Evolutionary conservation across 345 rosid genomes (phyloP).

Genomic region (Salix caprea): DNA sequence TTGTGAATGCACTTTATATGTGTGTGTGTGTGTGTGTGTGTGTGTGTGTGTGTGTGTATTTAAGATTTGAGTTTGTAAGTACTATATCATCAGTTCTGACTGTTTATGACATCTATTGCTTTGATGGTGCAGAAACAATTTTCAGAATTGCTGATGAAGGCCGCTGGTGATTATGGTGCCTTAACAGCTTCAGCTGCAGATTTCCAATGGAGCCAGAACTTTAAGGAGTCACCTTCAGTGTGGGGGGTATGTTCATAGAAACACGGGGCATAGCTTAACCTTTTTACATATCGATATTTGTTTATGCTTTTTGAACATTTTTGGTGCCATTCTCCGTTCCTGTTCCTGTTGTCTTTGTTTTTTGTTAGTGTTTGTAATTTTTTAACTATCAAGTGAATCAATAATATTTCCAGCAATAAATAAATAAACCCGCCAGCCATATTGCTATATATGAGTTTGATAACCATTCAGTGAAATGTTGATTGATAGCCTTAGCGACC

Average conservation of each 20-base stretch:
- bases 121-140: conserved; percentile 75
- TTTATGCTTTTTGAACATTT: background rate
- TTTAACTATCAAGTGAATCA: background rate
- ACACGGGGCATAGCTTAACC: background rate
- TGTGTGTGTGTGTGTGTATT: background rate
- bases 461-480: background rate
- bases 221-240: conserved; percentile 92
- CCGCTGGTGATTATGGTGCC: conserved; percentile 95
- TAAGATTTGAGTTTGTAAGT: background rate
- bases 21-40: background rate
- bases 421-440: background rate
- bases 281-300: background rate
- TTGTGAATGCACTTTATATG: background rate
- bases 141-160: conserved; percentile 91
- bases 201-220: conserved; percentile 97
- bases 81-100: background rate
- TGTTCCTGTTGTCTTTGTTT: background rate
- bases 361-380: background rate
- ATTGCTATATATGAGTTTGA: background rate
- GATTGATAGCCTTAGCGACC: background rate
- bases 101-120: background rate
- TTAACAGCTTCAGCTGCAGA: conserved; percentile 88
- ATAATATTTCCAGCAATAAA: background rate
- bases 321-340: background rate
- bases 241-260: conserved; percentile 72